These are phyloP conservation scores for Triticum timopheevii DNA, from an alignment of 176 grass and related monocot species.

Conservation along the genomic window DNA sequence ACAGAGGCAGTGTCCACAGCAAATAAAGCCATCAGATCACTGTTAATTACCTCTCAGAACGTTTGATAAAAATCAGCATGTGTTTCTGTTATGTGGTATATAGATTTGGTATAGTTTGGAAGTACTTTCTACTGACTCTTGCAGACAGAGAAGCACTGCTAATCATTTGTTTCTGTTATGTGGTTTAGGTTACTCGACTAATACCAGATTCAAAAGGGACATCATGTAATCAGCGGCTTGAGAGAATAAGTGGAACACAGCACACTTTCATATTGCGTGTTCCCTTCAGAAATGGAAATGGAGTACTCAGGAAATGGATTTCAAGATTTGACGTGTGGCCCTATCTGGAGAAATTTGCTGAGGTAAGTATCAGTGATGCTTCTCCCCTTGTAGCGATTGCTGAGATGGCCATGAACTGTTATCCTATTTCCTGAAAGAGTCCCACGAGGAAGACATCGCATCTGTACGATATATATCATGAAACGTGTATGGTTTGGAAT, in stretches of 20 bases:
- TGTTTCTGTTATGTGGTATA: neutral
- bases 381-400: slow-evolving; percentile 5
- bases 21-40: too few relatives aligned
- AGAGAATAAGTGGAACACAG: slow-evolving; percentile 85
- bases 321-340: slow-evolving; percentile 98
- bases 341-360: slow-evolving; percentile 76
- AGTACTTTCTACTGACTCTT: neutral
- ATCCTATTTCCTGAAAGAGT: neutral
- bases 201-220: slow-evolving; percentile 95
- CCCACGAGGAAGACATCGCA: neutral
- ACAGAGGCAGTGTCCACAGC: too few relatives aligned
- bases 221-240: slow-evolving; percentile 82
- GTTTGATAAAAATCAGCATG: neutral
- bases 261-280: slow-evolving; percentile 80
- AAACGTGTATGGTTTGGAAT: slow-evolving; percentile 19
- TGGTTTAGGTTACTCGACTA: slow-evolving; percentile 80
- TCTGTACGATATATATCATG: neutral
- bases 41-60: neutral
- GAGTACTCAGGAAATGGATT: slow-evolving; percentile 88
- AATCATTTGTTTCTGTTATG: slow-evolving; percentile 21
- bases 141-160: neutral
- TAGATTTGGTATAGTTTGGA: neutral
- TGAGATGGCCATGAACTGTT: neutral
- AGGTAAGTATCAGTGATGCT: slow-evolving; percentile 51
- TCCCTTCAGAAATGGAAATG: slow-evolving; percentile 78